Evolutionary conservation across 495 filamentous ascomycete species (phyloP).

Genomic region (Chaetomidium leptoderma): DNA sequence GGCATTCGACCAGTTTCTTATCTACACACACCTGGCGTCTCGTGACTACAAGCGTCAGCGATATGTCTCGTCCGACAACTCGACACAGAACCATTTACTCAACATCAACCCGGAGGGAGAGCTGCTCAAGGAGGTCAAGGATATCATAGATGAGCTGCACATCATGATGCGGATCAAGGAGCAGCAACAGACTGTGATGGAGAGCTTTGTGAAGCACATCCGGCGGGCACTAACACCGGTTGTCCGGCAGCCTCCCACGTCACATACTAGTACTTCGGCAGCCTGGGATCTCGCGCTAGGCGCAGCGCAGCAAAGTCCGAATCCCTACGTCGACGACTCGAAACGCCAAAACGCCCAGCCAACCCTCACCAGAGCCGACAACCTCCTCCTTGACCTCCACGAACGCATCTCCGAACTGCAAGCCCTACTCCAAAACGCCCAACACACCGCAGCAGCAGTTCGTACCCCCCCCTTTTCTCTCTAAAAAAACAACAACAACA

Average conservation of each 20-base stretch:
- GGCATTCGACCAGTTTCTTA: slow-evolving; percentile 34
- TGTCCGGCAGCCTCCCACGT: neutral
- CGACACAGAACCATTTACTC: slow-evolving; percentile 50
- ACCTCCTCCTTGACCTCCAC: slow-evolving; percentile 20
- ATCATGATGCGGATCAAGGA: slow-evolving; percentile 64
- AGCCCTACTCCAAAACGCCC: slow-evolving; percentile 24
- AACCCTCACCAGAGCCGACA: slow-evolving; percentile 21
- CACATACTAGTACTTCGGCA: neutral
- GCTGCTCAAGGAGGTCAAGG: slow-evolving; percentile 62
- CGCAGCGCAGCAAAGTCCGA: neutral
- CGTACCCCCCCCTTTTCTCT: neutral
- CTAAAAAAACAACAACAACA: neutral
- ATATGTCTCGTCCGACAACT: slow-evolving; percentile 38
- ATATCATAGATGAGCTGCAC: slow-evolving; percentile 67
- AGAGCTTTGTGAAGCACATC: slow-evolving; percentile 56
- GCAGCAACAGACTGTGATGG: slow-evolving; percentile 54
- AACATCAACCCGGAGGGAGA: slow-evolving; percentile 67
- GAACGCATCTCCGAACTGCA: slow-evolving; percentile 26
- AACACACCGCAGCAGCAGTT: slow-evolving; percentile 24
- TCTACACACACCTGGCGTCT: slow-evolving; percentile 31
- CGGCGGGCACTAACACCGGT: slow-evolving; percentile 13
- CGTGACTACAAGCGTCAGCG: slow-evolving; percentile 25
- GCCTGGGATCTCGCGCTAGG: slow-evolving; percentile 12
- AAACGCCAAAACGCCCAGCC: slow-evolving; percentile 14
- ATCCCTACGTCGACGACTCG: neutral